phyloP scores from a whole-genome alignment of 441 rosid species.

The Erodium trifolium region DNA sequence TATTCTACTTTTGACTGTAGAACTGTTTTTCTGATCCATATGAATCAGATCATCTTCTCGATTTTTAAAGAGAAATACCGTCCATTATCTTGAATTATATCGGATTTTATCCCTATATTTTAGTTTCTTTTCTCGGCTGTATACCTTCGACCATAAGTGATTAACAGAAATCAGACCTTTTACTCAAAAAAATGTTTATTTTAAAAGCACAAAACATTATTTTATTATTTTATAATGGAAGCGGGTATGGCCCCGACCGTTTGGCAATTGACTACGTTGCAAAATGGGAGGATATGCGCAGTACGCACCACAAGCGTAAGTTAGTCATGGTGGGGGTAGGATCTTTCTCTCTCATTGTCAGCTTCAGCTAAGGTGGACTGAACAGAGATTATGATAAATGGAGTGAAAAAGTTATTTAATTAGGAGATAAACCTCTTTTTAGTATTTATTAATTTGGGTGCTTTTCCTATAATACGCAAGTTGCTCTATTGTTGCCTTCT shows the following conservation, averaged over 20 bases:
- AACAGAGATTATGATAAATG: not conserved
- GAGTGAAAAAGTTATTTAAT: not conserved
- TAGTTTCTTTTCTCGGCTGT: too few species aligned
- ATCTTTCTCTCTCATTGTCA: conserved; percentile 17
- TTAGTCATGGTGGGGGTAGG: conserved; percentile 15
- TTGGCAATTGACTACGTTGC: conserved; percentile 13
- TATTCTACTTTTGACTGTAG: too few species aligned
- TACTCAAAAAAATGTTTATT: too few species aligned
- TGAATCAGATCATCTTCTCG: too few species aligned
- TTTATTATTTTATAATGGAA: too few species aligned
- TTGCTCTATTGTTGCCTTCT: conserved; percentile 6
- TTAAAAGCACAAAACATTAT: too few species aligned
- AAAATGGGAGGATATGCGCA: conserved; percentile 2
- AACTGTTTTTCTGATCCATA: too few species aligned
- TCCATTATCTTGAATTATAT: too few species aligned
- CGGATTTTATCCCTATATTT: too few species aligned
- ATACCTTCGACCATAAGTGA: too few species aligned
- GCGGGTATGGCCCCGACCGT: not conserved
- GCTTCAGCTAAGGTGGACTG: conserved; percentile 17
- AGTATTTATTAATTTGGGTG: conserved; percentile 7
- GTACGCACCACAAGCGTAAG: conserved; percentile 13
- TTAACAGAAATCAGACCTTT: too few species aligned
- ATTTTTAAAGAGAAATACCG: too few species aligned
- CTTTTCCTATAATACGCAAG: conserved; percentile 26
- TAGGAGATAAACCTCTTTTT: not conserved